Evolutionary conservation across 192 early-diverging fungal genomes (phyloP).

Genomic region (Coemansia sp.): DNA sequence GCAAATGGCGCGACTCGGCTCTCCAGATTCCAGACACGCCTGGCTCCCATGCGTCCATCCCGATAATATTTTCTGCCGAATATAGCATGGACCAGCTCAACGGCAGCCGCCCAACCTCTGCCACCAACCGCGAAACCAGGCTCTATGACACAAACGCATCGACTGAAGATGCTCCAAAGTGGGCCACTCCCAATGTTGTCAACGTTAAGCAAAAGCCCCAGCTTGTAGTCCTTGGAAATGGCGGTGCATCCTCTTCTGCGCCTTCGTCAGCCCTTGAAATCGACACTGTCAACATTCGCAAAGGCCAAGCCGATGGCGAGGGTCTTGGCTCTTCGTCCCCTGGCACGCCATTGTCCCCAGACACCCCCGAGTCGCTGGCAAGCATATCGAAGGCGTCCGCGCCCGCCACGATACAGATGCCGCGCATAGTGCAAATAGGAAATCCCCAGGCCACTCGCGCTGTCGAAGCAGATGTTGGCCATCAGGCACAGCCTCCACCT

Average conservation of each 20-base stretch:
- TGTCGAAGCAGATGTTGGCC: slow-evolving; percentile 6
- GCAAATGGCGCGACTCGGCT: slow-evolving; percentile 43
- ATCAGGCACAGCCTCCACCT: slow-evolving; percentile 7
- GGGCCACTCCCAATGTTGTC: slow-evolving; percentile 39
- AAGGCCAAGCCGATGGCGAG: not conserved
- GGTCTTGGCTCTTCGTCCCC: slow-evolving; percentile 7
- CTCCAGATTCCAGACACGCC: slow-evolving; percentile 4
- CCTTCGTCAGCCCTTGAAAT: slow-evolving; percentile 11
- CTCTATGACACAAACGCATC: slow-evolving; percentile 21
- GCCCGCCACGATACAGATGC: slow-evolving; percentile 25
- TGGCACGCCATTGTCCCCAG: slow-evolving; percentile 24
- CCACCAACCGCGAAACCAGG: slow-evolving; percentile 34
- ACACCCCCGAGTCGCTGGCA: slow-evolving; percentile 16
- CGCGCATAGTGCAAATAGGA: slow-evolving; percentile 40
- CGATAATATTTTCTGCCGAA: slow-evolving; percentile 40
- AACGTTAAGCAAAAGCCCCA: slow-evolving; percentile 40
- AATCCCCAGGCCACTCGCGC: slow-evolving; percentile 21
- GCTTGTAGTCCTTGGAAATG: slow-evolving; percentile 29
- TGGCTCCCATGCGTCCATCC: slow-evolving; percentile 36
- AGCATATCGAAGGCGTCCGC: slow-evolving; percentile 18
- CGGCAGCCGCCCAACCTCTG: slow-evolving; percentile 6
- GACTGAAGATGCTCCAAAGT: slow-evolving; percentile 27
- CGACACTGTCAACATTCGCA: slow-evolving; percentile 11
- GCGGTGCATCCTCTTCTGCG: not conserved
- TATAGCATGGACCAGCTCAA: slow-evolving; percentile 14